Percentiles rank a stretch among this genome's conserved stretches.
Conservation (phyloP, 1,139 yeast species). For the Meyerozyma sp. region DNA sequence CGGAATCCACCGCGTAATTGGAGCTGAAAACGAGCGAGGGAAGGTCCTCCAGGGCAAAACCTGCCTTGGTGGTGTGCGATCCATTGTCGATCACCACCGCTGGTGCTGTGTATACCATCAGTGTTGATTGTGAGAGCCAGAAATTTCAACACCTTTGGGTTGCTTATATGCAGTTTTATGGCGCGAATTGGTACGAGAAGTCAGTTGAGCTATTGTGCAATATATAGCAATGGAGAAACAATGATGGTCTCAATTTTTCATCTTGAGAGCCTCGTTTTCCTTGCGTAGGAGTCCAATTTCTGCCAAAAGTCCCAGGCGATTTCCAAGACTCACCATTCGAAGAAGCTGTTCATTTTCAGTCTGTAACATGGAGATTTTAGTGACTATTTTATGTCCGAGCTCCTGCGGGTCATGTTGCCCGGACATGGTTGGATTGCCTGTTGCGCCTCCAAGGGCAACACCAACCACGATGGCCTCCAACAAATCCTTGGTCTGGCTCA, state of each 20-base stretch:
- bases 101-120: constrained; percentile 37
- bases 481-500: constrained; percentile 30
- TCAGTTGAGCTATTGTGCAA: not conserved
- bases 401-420: constrained; percentile 72
- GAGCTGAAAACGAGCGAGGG: constrained; percentile 59
- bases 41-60: constrained; percentile 60
- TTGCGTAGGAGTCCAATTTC: constrained; percentile 57
- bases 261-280: constrained; percentile 15
- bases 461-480: constrained; percentile 3
- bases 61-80: constrained; percentile 61
- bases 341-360: constrained; percentile 70
- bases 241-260: not conserved
- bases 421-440: not conserved
- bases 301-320: constrained; percentile 63
- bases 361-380: constrained; percentile 55
- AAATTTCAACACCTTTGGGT: not conserved
- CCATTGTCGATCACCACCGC: constrained; percentile 71
- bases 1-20: constrained; percentile 39
- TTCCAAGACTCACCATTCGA: constrained; percentile 66
- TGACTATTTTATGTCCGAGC: constrained; percentile 68
- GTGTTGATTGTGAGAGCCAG: not conserved
- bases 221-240: not conserved
- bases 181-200: not conserved
- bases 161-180: not conserved
- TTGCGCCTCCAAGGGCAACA: constrained; percentile 3